Percentiles rank a stretch among this genome's conserved stretches.
phyloP scores from a whole-genome alignment of 139 green algal species.

The Chlamydomonas incerta region DNA sequence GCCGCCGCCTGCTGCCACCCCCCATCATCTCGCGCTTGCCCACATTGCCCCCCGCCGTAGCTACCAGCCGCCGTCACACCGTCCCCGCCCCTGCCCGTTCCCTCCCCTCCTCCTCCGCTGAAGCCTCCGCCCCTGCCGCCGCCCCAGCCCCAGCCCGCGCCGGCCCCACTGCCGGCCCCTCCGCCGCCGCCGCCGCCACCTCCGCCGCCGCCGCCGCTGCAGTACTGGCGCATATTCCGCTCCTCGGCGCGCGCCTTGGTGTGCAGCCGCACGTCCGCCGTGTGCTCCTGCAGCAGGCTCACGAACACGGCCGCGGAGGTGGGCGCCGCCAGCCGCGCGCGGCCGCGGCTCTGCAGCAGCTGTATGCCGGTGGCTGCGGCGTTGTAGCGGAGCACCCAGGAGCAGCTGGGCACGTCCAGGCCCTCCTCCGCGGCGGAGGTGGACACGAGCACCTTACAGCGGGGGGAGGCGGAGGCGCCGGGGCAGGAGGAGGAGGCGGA shows the following conservation, averaged over 20 bases:
- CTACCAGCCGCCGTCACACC: no score
- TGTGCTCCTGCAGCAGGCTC: background rate
- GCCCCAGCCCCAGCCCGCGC: no score
- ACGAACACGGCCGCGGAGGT: no score
- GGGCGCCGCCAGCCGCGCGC: background rate
- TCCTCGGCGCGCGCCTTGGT: slow-evolving; percentile 48
- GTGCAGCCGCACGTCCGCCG: slow-evolving; percentile 42
- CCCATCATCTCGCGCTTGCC: no score
- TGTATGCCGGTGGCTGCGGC: slow-evolving; percentile 31
- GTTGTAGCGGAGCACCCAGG: slow-evolving; percentile 50
- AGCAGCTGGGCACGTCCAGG: slow-evolving; percentile 58
- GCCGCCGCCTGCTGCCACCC: no score
- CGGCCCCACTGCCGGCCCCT: no score
- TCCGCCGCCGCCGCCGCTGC: no score
- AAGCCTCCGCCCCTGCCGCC: no score
- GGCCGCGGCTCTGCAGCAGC: slow-evolving; percentile 33
- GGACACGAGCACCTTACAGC: slow-evolving; percentile 50
- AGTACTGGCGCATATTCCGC: slow-evolving; percentile 47
- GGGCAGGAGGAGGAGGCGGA: background rate
- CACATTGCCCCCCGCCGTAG: no score
- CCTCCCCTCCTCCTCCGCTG: no score
- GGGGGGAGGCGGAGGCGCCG: background rate
- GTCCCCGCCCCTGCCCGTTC: no score
- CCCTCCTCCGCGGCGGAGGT: slow-evolving; percentile 55
- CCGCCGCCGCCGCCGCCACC: no score